Evolutionary conservation across 495 filamentous ascomycete species (phyloP).

Genomic region (Aspergillus haitiensis): DNA sequence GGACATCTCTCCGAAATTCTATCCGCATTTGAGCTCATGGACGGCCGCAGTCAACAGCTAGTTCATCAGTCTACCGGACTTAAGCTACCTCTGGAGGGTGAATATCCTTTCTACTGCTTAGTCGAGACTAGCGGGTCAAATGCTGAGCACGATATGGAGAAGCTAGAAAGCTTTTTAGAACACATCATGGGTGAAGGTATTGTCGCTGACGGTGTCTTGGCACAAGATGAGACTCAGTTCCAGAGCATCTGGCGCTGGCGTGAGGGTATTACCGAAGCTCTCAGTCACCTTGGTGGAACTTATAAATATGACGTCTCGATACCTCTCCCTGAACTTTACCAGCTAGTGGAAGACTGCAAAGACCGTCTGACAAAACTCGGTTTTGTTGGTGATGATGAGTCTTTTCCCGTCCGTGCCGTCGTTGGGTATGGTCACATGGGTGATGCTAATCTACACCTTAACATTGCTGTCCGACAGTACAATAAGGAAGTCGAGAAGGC

Average conservation of each 20-base stretch:
- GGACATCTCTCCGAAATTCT: conserved; percentile 88
- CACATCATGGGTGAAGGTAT: conserved; percentile 82
- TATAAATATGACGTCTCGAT: conserved; percentile 99
- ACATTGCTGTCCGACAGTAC: conserved; percentile 76
- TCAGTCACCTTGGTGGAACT: conserved; percentile 89
- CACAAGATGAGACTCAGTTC: conserved; percentile 88
- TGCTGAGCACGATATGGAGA: conserved; percentile 85
- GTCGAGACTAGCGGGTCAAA: conserved; percentile 96
- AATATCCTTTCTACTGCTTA: conserved; percentile 92
- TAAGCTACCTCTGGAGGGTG: conserved; percentile 74
- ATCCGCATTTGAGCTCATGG: conserved; percentile 97
- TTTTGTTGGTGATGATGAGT: conserved; percentile 74
- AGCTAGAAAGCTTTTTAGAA: conserved; percentile 84
- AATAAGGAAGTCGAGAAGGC: conserved; percentile 85
- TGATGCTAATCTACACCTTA: conserved; percentile 91
- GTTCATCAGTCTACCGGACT: conserved; percentile 72
- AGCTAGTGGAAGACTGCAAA: conserved; percentile 79
- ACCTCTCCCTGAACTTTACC: conserved; percentile 82
- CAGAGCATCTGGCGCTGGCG: conserved; percentile 86
- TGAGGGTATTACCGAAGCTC: conserved; percentile 84
- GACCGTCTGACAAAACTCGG: conserved; percentile 69
- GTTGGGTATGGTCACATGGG: conserved; percentile 99
- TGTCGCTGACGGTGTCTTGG: conserved; percentile 83
- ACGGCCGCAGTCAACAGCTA: conserved; percentile 72
- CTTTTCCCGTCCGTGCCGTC: conserved; percentile 78